These are phyloP conservation scores for Acer negundo DNA, from an alignment of 345 rosid species.

Conservation along the genomic window DNA sequence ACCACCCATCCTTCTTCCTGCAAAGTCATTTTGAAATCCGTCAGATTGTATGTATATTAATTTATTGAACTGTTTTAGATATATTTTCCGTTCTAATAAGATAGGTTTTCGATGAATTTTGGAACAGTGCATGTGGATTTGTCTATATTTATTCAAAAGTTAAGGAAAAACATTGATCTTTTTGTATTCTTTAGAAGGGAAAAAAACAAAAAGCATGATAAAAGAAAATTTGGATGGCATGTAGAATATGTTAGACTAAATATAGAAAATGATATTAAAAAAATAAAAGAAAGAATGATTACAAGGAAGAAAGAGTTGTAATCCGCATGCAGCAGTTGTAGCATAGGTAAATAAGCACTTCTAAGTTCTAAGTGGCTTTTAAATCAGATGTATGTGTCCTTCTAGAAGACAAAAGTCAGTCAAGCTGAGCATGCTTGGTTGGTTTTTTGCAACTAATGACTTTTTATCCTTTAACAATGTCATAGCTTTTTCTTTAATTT, in stretches of 20 bases:
- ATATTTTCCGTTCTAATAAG: too few relatives aligned
- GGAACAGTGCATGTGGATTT: too few relatives aligned
- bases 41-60: neutral
- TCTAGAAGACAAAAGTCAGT: slow-evolving; percentile 21
- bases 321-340: neutral
- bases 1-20: slow-evolving; percentile 99
- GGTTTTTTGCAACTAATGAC: slow-evolving; percentile 3
- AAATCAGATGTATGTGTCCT: slow-evolving; percentile 5
- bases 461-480: neutral
- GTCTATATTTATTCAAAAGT: neutral
- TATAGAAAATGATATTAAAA: neutral
- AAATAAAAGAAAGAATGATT: neutral
- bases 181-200: neutral
- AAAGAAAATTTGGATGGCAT: neutral
- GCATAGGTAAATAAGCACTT: neutral
- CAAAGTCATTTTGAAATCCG: neutral
- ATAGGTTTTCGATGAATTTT: neutral
- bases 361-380: slow-evolving; percentile 7
- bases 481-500: too few relatives aligned
- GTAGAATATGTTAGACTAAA: neutral
- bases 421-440: slow-evolving; percentile 25
- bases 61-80: too few relatives aligned
- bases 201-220: neutral
- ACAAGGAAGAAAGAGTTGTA: neutral
- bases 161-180: too few relatives aligned